Evolutionary conservation across 352 stramenopile genomes (phyloP).

Genomic region (Globisporangium rhizosaccharum): DNA sequence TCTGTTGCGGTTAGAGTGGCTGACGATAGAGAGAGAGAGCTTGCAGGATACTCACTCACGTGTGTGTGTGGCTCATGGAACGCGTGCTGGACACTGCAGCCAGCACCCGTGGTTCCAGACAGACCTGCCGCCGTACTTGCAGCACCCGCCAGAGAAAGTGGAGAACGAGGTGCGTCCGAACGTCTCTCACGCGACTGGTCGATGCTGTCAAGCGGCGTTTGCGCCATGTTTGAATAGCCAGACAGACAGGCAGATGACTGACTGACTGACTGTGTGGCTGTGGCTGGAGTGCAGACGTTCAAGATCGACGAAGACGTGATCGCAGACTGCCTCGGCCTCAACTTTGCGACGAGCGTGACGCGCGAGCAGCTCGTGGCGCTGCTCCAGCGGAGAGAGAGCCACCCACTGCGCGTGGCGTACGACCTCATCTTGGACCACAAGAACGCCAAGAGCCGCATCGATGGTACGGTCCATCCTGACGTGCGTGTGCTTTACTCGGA

Average conservation of each 20-base stretch:
- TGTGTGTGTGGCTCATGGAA: background rate
- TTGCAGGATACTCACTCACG: background rate
- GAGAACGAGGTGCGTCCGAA: constrained; percentile 87
- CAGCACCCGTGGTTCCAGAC: constrained; percentile 98
- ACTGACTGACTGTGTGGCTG: background rate
- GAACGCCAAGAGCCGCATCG: constrained; percentile 92
- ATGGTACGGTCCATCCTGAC: constrained; percentile 26
- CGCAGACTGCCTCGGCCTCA: constrained; percentile 47
- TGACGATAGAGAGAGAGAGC: background rate
- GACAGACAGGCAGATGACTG: too few species aligned
- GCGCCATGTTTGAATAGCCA: too few species aligned
- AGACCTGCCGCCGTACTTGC: constrained; percentile 96
- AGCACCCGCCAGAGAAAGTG: constrained; percentile 93
- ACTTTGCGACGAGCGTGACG: constrained; percentile 36
- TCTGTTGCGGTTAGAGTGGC: too few species aligned
- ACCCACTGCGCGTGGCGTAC: constrained; percentile 92
- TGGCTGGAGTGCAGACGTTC: constrained; percentile 40
- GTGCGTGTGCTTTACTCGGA: too few species aligned
- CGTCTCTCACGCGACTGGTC: background rate
- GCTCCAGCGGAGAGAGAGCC: constrained; percentile 49
- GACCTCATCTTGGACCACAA: constrained; percentile 98
- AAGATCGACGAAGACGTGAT: constrained; percentile 80
- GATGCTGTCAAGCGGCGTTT: background rate
- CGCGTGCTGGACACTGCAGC: constrained; percentile 8
- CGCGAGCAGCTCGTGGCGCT: constrained; percentile 58